Conservation (phyloP, 1,139 yeast species). For the Saccharomyces hybrid region DNA sequence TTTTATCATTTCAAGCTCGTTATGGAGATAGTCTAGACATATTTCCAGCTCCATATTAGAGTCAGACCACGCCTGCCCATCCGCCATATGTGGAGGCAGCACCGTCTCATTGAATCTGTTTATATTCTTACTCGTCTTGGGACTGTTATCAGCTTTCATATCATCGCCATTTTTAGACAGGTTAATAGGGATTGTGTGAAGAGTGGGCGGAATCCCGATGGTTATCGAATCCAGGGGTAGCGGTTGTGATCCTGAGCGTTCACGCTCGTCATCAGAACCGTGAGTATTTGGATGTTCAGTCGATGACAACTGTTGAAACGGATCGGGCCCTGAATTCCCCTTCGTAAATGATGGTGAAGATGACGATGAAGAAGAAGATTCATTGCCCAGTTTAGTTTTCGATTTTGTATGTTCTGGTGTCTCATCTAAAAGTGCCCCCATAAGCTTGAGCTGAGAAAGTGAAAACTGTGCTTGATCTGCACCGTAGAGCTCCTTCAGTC, state of each 20-base stretch:
- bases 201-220: conserved; percentile 10
- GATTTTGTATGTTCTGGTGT: neutral
- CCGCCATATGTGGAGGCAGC: neutral
- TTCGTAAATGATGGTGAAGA: neutral
- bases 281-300: neutral
- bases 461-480: conserved; percentile 6
- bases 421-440: conserved; percentile 1
- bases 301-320: neutral
- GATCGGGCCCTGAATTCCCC: neutral
- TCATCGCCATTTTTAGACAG: neutral
- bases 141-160: neutral
- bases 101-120: neutral
- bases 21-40: neutral
- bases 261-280: neutral
- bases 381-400: neutral
- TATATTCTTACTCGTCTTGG: neutral
- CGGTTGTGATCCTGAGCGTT: conserved; percentile 3
- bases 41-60: neutral
- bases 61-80: neutral
- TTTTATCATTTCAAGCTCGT: neutral
- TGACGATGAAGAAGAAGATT: neutral
- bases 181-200: neutral
- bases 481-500: conserved; percentile 14
- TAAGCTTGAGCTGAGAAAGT: conserved; percentile 2
- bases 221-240: conserved; percentile 15